Base-by-base conservation (phyloP, 768 basidiomycete genomes). In the Hydnomerulius pinastri region DNA sequence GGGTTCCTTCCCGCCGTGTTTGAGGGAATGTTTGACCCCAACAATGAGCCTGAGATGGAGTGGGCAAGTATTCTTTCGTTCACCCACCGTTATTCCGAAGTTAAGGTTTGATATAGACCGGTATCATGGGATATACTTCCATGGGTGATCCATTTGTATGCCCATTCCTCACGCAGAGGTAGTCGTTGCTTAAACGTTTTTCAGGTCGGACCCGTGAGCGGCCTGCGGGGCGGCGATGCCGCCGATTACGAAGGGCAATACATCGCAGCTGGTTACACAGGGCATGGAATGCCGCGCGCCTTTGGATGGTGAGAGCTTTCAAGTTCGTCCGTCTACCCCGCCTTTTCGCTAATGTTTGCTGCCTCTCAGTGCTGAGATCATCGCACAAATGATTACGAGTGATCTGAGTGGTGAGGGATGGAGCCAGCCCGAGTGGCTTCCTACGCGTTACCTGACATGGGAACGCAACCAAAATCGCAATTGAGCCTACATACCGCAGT, bases 251-350 rank as follows among this genome's bases (percentile, higher is more conserved):
- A 73, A 6, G 85, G 86, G 0, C 88, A 90, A 54, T 90, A 81
- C 60, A 81, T 91, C 12, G 73, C 82, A 6, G 88, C 83, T 0
- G 90, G 88, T 3, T 90, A 81, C 57, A 75, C 80, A 0, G 90
- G 90, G 1, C 90, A 91, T 55, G 90, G 90, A 0, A 91, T 92
- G 87, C 81, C 89, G 4, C 80, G 86, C 4, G 81, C 85, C 0
- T 90, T 78, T 63, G 81, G 78, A 25, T 89, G 87, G 88, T 60
- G 4, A 27, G 39, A 51, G n/a, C n/a, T n/a, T 18, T 46, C 27
- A n/a, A n/a, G n/a, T 9, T 48, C 10, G 33, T 44, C 20, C 24
- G 38, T 33, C 15, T n/a, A 18, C 37, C 23, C 10, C 13, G 11
- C 29, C 10, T 24, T 40, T 37, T 23, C n/a, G 13, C 24, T 32